Conservation (phyloP, 169 alveolate species). For the Plasmodium billcollinsi region DNA sequence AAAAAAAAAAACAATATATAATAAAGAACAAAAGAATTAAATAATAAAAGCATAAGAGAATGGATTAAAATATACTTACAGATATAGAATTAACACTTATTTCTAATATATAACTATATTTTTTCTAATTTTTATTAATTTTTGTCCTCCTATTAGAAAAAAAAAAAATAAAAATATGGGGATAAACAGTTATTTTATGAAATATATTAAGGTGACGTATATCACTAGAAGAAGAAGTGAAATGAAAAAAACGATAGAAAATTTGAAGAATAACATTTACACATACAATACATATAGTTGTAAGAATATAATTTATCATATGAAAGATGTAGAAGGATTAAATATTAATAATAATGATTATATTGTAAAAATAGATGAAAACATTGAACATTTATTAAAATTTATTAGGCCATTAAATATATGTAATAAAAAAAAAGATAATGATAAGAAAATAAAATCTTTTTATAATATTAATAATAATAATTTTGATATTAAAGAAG, state of each 20-base stretch:
- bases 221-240: constrained; percentile 64
- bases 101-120: no score
- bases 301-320: constrained; percentile 37
- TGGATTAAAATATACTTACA: no score
- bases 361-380: constrained; percentile 41
- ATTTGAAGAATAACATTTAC: constrained; percentile 61
- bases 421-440: background rate
- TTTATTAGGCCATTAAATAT: constrained; percentile 30
- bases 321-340: constrained; percentile 28
- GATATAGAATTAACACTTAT: no score
- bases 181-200: constrained; percentile 40
- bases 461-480: background rate
- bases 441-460: background rate
- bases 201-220: constrained; percentile 49
- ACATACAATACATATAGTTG: constrained; percentile 61
- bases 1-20: no score
- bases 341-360: constrained; percentile 4
- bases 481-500: background rate
- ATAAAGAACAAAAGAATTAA: no score
- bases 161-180: constrained; percentile 21
- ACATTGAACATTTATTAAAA: constrained; percentile 17
- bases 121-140: no score
- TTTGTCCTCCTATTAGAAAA: no score
- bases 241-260: constrained; percentile 65
- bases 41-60: no score